phyloP scores from a whole-genome alignment of 1,284 basidiomycete genomes.

The Rhodotorula sp. region DNA sequence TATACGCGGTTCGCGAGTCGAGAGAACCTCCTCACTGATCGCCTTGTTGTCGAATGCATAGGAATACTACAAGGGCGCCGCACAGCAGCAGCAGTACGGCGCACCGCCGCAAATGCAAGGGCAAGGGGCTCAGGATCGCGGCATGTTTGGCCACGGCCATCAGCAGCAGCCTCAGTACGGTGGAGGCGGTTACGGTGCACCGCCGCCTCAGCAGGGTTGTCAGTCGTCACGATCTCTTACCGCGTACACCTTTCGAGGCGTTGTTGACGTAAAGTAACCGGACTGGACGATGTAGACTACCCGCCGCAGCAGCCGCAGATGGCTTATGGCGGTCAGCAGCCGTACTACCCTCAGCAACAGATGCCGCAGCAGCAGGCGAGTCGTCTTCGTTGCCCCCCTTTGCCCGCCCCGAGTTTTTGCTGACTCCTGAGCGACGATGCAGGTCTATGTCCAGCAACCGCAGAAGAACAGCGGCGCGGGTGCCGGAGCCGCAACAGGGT shows the following conservation, averaged over 20 bases:
- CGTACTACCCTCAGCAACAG: conserved; percentile 11
- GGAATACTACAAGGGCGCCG: conserved; percentile 7
- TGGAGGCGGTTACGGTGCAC: background rate
- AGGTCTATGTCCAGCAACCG: conserved; percentile 33
- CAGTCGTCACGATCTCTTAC: too few relatives aligned
- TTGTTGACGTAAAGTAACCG: too few relatives aligned
- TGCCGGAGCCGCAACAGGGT: conserved; percentile 20
- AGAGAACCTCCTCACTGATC: background rate
- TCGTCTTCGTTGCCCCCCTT: background rate
- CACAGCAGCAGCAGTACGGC: background rate
- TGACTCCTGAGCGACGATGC: background rate
- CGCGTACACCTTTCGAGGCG: too few relatives aligned
- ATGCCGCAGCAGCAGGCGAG: conserved; percentile 19
- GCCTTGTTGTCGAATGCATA: background rate
- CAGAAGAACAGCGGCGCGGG: conserved; percentile 18
- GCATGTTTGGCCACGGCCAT: background rate
- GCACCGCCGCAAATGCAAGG: conserved; percentile 1
- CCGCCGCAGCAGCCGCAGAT: conserved; percentile 11
- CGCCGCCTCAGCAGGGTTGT: background rate
- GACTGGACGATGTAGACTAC: background rate
- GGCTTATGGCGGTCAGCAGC: conserved; percentile 18
- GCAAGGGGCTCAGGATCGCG: background rate
- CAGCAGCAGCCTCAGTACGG: background rate
- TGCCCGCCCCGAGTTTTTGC: background rate
- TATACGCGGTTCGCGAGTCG: too few relatives aligned